Base-by-base conservation (phyloP, 225 moss, liverwort and hornwort genomes). In the Physcomitrellopsis africana region DNA sequence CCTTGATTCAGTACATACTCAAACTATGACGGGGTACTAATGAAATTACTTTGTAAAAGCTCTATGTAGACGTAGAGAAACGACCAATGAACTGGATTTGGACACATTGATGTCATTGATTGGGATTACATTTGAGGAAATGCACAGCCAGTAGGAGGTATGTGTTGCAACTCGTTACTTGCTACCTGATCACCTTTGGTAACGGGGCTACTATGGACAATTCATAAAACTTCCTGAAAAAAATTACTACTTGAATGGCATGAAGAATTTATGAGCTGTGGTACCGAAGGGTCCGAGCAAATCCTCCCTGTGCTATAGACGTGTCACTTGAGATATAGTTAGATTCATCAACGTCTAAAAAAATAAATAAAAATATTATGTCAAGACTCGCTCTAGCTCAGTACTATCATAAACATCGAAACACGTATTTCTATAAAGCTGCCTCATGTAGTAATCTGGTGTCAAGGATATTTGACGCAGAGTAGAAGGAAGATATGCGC, bases 121-220 rank as follows among this genome's bases (percentile, higher is more conserved):
- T 22, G 19, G 16, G 48, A 26, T 10, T 26, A 15, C 26, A 26
- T 48, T 9, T 48, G 17, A 66, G 24, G 23, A 42, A 16, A 16
- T 24, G 10, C 1, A 24, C 5, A 16, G 24, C 48, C 16, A 16
- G 45, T 43, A n/a, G 57, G 44, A 58, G 44, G 44, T 20, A 43
- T 41, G 23, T 22, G 57, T 37, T 54, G 56, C 58, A 57, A 58
- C 23, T 70, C 23, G 16, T 70, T 23, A 70, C 14, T 14, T 22
- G 19, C 41, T 52, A 55, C 42, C 43, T 41, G 9, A 56, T 44
- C 3, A 23, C 57, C 17, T 58, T 43, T 58, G 15, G 44, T 45
- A 45, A 70, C 8, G 7, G 16, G 57, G 59, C 26, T 46, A 59
- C 45, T 17, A 18, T 27, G 3, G 5, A 49, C 15, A 67, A 17